Conservation (phyloP, 352 stramenopile species). For the Phytophthora pseudosyringae region DNA sequence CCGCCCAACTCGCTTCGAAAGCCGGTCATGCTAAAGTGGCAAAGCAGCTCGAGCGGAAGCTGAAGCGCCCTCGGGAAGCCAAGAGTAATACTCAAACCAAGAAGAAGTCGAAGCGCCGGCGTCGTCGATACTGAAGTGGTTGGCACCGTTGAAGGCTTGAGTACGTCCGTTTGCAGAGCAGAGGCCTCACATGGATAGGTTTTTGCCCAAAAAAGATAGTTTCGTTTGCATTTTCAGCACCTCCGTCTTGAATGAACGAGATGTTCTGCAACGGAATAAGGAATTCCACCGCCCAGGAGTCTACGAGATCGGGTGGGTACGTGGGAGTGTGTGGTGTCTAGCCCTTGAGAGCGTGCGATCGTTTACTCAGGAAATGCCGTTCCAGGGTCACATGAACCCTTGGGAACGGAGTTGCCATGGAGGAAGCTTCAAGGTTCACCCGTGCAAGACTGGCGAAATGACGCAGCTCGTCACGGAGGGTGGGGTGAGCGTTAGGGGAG, state of each 20-base stretch:
- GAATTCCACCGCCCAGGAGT: too few relatives aligned
- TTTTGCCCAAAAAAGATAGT: too few relatives aligned
- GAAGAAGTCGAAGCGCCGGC: slow-evolving; percentile 17
- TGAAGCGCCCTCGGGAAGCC: slow-evolving; percentile 15
- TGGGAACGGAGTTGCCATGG: too few relatives aligned
- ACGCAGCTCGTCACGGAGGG: background rate
- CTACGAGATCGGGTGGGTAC: too few relatives aligned
- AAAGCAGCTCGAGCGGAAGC: slow-evolving; percentile 11
- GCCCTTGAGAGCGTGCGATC: too few relatives aligned
- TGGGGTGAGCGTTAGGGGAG: background rate
- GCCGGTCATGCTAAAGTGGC: slow-evolving; percentile 7
- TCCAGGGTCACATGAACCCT: too few relatives aligned
- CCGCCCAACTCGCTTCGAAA: slow-evolving; percentile 19
- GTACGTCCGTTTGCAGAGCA: background rate
- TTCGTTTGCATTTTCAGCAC: too few relatives aligned
- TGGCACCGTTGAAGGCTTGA: background rate
- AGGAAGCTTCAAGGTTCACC: background rate
- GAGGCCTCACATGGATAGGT: too few relatives aligned
- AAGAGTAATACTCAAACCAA: background rate
- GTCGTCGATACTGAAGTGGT: slow-evolving; percentile 7
- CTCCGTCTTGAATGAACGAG: too few relatives aligned
- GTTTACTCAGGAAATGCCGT: too few relatives aligned
- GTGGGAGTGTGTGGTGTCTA: too few relatives aligned
- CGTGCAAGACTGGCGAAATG: slow-evolving; percentile 16
- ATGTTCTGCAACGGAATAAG: too few relatives aligned